Conservation (phyloP, 148 eudicot species). For the Camellia sinensis region DNA sequence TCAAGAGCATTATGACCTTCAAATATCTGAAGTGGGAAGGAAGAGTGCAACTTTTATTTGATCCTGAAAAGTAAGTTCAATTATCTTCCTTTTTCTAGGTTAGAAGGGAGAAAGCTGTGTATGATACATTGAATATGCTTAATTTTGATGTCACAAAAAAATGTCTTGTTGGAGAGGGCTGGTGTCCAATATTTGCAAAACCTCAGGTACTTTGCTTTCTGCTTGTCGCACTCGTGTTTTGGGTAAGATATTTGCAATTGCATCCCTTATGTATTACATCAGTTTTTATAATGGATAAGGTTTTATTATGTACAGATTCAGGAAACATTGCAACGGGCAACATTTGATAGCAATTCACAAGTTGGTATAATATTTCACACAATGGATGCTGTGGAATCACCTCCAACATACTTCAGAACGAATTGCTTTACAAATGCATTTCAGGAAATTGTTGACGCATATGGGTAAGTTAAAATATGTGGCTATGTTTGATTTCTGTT, state of each 20-base stretch:
- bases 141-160: constrained; percentile 98
- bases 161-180: constrained; percentile 99
- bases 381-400: constrained; percentile 81
- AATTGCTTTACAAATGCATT: constrained; percentile 81
- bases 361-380: constrained; percentile 92
- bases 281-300: constrained; percentile 6
- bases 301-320: constrained; percentile 57
- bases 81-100: constrained; percentile 51
- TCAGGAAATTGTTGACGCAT: constrained; percentile 99
- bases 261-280: background rate
- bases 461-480: constrained; percentile 62
- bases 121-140: constrained; percentile 94
- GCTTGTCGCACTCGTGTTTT: background rate
- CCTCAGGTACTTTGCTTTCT: constrained; percentile 47
- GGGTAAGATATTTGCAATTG: constrained; percentile 1
- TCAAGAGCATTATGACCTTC: constrained; percentile 1
- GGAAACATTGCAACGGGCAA: constrained; percentile 89
- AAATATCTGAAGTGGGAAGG: constrained; percentile 8
- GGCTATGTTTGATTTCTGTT: constrained; percentile 2
- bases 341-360: constrained; percentile 93
- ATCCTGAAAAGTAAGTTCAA: constrained; percentile 7
- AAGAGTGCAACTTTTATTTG: background rate
- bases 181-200: constrained; percentile 97
- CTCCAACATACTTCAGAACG: constrained; percentile 96
- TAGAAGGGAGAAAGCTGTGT: constrained; percentile 96